phyloP scores from a whole-genome alignment of 129 eudicot species.

The Ambrosia artemisiifolia region DNA sequence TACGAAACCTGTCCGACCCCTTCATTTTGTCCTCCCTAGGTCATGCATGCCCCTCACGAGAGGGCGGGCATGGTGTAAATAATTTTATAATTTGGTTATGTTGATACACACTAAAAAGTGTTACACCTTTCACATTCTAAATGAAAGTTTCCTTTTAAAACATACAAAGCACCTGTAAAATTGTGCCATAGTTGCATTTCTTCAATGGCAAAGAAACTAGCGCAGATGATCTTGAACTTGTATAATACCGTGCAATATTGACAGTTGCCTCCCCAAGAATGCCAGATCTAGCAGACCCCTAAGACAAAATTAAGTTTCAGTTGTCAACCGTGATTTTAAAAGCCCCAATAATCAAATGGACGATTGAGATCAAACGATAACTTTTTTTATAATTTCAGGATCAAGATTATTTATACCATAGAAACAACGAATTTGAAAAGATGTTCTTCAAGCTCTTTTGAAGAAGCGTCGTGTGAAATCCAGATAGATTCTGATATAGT shows the following conservation, averaged over 20 bases:
- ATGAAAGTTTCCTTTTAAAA: not conserved
- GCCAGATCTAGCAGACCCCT: conserved; percentile 95
- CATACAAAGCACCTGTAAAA: conserved; percentile 51
- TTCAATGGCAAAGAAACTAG: conserved; percentile 68
- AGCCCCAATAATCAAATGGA: not conserved
- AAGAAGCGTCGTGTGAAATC: conserved; percentile 55
- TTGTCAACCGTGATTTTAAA: not conserved
- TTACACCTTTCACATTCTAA: not conserved
- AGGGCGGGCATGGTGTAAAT: not conserved
- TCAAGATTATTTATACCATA: conserved; percentile 47
- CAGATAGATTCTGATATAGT: conserved; percentile 63
- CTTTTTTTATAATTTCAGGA: conserved; percentile 1
- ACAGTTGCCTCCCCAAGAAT: conserved; percentile 82
- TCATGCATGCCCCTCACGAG: not conserved
- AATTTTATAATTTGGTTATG: not conserved
- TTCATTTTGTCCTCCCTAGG: not conserved
- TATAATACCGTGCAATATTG: conserved; percentile 52
- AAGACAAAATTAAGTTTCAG: not conserved
- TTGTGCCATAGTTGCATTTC: conserved; percentile 80
- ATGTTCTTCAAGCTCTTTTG: conserved; percentile 64
- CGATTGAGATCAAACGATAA: not conserved
- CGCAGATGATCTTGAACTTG: conserved; percentile 53
- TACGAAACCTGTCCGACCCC: not conserved
- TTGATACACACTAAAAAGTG: not conserved
- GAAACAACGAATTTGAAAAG: conserved; percentile 69